Evolutionary conservation across 495 filamentous ascomycete species (phyloP).

Genomic region (Penicillium arizonense): DNA sequence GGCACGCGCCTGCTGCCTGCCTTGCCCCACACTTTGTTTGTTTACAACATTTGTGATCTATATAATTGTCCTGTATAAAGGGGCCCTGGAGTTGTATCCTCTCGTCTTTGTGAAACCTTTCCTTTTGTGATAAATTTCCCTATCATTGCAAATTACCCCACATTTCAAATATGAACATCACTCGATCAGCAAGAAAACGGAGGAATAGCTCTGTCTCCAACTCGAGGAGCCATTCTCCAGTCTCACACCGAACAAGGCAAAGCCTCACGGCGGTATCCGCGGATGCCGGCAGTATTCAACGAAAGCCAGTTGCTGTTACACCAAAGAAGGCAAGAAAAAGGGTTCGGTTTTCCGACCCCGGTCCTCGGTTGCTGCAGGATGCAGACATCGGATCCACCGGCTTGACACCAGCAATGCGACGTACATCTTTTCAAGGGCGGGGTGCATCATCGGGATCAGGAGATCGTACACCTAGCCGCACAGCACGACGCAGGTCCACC

Average conservation of each 20-base stretch:
- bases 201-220: slow-evolving; percentile 26
- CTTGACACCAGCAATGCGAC: slow-evolving; percentile 64
- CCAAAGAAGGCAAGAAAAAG: slow-evolving; percentile 52
- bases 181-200: slow-evolving; percentile 30
- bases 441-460: slow-evolving; percentile 9
- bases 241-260: slow-evolving; percentile 22
- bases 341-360: slow-evolving; percentile 73
- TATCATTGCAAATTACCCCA: not conserved
- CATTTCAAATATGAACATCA: slow-evolving; percentile 25
- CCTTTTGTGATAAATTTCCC: not conserved
- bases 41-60: slow-evolving; percentile 30
- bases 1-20: slow-evolving; percentile 22
- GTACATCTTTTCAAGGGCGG: slow-evolving; percentile 47
- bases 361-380: slow-evolving; percentile 39
- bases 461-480: slow-evolving; percentile 41
- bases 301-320: slow-evolving; percentile 13
- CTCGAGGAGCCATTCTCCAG: slow-evolving; percentile 14
- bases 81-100: slow-evolving; percentile 4
- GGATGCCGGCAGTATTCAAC: not conserved
- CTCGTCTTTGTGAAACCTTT: not conserved
- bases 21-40: slow-evolving; percentile 26
- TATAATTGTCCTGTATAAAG: slow-evolving; percentile 3
- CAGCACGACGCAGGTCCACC: slow-evolving; percentile 36
- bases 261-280: not conserved
- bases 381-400: slow-evolving; percentile 51